Evolutionary conservation across 306 rosid species (phyloP), one percentile per base, ranked within the genome.

Genomic region (Malus fusca): DNA sequence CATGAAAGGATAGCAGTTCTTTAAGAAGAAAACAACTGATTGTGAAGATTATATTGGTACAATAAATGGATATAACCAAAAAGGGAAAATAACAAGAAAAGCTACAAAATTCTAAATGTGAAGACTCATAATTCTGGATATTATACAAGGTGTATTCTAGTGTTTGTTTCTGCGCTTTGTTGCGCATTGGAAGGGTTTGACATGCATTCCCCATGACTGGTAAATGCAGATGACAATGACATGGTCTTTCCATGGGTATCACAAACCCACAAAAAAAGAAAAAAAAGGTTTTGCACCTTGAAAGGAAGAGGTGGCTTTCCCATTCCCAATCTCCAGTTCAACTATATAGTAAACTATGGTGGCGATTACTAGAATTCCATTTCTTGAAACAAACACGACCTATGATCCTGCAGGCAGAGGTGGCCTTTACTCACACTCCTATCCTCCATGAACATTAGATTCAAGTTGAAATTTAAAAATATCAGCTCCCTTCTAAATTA

Each of bases 391-490:
- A 61, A 5, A 26, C 21, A 61, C 66, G 1, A 61, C 31, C 52
- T 7, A 51, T 63, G 33, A 46, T 64, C 72, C 10, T 48, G 18
- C 65, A 65, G 53, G 71, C 53, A 64, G 52, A 18, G 71, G 19
- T 19, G 61, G 60, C 30, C 78, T 26, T 18, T 63, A 44, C 46
- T 19, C 22, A 11, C 11, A 55, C 51, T 71, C 19, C 74, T 52
- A 72, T 6, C 23, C 77, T 71, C 43, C 25, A 56, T 53, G 71
- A 51, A 64, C 25, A 73, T 67, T 58, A 40, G 31, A 82, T 75
- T 53, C 68, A 72, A 37, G 52, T 78, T 73, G 73, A 82, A 76
- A 19, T 68, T 72, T 46, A 55, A 78, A 18, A 68, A 66, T 33
- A 71, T n/a, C n/a, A 31, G 21, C 21, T 42, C 13, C 14, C 74